Evolutionary conservation across 2,329 filamentous ascomycete species (phyloP).

Genomic region (Alternaria burnsii): DNA sequence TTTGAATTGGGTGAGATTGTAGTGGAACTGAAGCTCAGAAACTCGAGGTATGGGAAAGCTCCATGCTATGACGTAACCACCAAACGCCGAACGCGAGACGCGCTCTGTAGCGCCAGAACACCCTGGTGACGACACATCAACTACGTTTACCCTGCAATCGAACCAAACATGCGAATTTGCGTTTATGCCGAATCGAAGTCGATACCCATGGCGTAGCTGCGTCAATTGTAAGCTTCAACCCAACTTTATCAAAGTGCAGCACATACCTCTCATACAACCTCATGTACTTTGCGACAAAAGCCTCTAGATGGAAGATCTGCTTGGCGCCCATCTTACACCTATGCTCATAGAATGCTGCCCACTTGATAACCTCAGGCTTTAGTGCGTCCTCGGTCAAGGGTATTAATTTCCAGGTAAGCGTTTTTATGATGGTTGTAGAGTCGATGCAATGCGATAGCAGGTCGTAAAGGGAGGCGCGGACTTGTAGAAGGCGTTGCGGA

Average conservation of each 20-base stretch:
- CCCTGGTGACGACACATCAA: conserved; percentile 3
- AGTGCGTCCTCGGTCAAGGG: conserved; percentile 85
- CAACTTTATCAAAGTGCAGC: background rate
- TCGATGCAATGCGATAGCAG: conserved; percentile 97
- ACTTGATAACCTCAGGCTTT: conserved; percentile 91
- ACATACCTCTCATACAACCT: conserved; percentile 87
- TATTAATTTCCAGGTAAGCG: conserved; percentile 91
- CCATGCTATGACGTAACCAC: conserved; percentile 19
- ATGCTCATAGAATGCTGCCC: conserved; percentile 98
- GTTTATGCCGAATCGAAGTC: conserved; percentile 54
- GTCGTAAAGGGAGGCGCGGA: conserved; percentile 95
- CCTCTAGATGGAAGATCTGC: conserved; percentile 97
- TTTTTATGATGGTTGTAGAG: conserved; percentile 91
- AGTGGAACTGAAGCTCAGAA: conserved; percentile 11
- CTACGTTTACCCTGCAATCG: background rate
- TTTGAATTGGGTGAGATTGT: conserved; percentile 3
- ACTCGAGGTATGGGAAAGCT: conserved; percentile 17
- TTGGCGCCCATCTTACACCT: conserved; percentile 90
- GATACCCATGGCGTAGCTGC: conserved; percentile 73
- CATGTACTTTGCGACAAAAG: conserved; percentile 99
- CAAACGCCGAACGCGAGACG: conserved; percentile 14
- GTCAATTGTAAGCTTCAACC: conserved; percentile 7
- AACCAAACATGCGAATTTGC: background rate
- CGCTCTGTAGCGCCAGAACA: conserved; percentile 13
- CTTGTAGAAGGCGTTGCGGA: conserved; percentile 85